phyloP scores from a whole-genome alignment of 805 yeast species.

The Metschnikowia koreensis region DNA sequence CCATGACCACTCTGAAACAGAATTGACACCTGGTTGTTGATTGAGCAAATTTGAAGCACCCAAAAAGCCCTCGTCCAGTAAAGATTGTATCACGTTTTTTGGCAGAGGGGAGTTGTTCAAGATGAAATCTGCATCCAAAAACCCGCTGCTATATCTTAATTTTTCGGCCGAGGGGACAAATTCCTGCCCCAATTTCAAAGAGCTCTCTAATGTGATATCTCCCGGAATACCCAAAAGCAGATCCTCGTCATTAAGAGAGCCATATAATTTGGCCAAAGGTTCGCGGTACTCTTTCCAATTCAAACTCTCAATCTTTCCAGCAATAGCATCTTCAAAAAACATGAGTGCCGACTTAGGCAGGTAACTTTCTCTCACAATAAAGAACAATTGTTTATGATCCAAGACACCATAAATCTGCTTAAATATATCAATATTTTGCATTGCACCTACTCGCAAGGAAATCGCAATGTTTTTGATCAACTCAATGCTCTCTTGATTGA shows the following conservation, averaged over 20 bases:
- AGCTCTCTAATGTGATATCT: conserved; percentile 51
- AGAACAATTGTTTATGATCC: conserved; percentile 26
- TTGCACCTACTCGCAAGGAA: conserved; percentile 41
- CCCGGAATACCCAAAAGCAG: conserved; percentile 64
- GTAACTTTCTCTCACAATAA: conserved; percentile 31
- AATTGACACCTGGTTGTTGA: conserved; percentile 18
- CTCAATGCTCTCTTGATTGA: conserved; percentile 10
- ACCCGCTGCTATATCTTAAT: conserved; percentile 56
- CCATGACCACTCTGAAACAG: conserved; percentile 61
- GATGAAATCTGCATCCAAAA: conserved; percentile 44
- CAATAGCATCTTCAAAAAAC: conserved; percentile 45
- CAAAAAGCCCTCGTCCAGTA: conserved; percentile 51
- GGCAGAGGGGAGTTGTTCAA: conserved; percentile 11
- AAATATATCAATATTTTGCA: conserved; percentile 26
- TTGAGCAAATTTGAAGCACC: conserved; percentile 54
- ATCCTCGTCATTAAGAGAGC: conserved; percentile 59
- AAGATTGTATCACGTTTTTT: conserved; percentile 31
- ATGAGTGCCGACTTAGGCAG: conserved; percentile 45
- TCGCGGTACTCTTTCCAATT: conserved; percentile 1
- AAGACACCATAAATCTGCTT: conserved; percentile 26
- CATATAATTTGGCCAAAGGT: conserved; percentile 39
- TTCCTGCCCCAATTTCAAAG: conserved; percentile 41
- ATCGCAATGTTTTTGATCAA: conserved; percentile 26
- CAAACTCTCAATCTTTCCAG: neutral
- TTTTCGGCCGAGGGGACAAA: conserved; percentile 31